Evolutionary conservation across 2,329 filamentous ascomycete genomes (phyloP), one percentile per base, ranked within the genome.

Genomic region (Beauveria scarabaeidicola): DNA sequence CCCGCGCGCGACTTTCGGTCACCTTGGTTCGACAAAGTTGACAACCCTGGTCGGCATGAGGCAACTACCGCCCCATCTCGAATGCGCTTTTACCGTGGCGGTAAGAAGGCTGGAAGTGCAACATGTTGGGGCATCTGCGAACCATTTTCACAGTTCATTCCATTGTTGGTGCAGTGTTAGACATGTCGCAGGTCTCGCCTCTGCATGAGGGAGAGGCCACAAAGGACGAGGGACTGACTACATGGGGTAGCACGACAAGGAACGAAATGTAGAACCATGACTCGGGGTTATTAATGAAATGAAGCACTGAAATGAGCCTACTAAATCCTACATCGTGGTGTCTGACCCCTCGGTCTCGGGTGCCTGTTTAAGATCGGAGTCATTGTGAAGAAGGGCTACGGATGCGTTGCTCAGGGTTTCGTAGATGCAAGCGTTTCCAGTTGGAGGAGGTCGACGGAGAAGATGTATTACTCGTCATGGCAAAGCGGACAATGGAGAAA

Each of bases 131-230:
- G n/a, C 44, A 57, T 50, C 44, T 46, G 40, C 47, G 47, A 58
- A 58, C 47, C 38, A 36, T 48, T 38, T n/a, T 47, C 43, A 27
- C 25, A 15, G 47, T 50, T 32, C 36, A n/a, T 27, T 29, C 17
- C 51, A 53, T 23, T 27, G 36, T 27, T 58, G n/a, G 56, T 52
- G 47, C 56, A 21, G 47, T 48, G 56, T 58, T 58, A 58, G 56
- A 58, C 56, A 52, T 58, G 56, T 58, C 25, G 56, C 56, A 58
- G 56, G 38, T 58, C 47, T 58, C 56, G 56, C 56, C 47, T 58
- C 32, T 52, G 46, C 46, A 51, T 25, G 25, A 58, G 52, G 47
- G 55, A 51, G 29, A 36, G 44, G 36, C 46, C 41, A 47, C 44
- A 51, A 51, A 4, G 15, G 47, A 44, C 11, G 40, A 52, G 46